Evolutionary conservation across 2,329 filamentous ascomycete genomes (phyloP).

Genomic region (Parastagonospora avenae): DNA sequence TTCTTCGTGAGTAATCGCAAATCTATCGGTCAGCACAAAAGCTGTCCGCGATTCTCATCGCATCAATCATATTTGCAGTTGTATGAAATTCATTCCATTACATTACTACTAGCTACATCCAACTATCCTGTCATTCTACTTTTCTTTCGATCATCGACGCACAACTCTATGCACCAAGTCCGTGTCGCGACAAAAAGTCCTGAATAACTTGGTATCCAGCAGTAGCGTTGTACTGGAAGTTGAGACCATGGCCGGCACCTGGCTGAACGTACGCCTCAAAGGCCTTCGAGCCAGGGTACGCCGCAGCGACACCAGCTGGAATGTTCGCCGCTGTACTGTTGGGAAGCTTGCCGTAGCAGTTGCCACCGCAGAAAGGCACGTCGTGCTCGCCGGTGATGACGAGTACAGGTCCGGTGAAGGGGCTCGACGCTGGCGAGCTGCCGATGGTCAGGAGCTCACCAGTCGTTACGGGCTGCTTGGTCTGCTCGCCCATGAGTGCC

Average conservation of each 20-base stretch:
- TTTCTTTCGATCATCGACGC: neutral
- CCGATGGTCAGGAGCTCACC: slow-evolving; percentile 66
- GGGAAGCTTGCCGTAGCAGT: slow-evolving; percentile 53
- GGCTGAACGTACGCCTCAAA: slow-evolving; percentile 63
- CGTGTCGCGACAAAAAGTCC: slow-evolving; percentile 39
- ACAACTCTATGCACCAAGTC: slow-evolving; percentile 15
- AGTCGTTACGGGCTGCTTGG: slow-evolving; percentile 61
- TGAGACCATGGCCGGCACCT: slow-evolving; percentile 54
- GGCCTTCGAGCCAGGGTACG: slow-evolving; percentile 53
- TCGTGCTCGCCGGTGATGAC: slow-evolving; percentile 60
- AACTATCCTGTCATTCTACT: neutral
- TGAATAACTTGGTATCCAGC: slow-evolving; percentile 48
- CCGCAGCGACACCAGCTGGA: slow-evolving; percentile 49
- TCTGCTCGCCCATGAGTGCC: slow-evolving; percentile 52
- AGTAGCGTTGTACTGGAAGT: slow-evolving; percentile 52
- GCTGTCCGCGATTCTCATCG: neutral
- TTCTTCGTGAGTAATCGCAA: no score
- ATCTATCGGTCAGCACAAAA: no score
- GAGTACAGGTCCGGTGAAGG: slow-evolving; percentile 61
- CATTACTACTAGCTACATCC: neutral
- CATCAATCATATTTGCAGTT: neutral
- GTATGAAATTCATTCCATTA: neutral
- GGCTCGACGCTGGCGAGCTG: slow-evolving; percentile 39
- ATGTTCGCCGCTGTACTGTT: slow-evolving; percentile 52
- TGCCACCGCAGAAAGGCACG: slow-evolving; percentile 67